Evolutionary conservation across 2,329 filamentous ascomycete species (phyloP).

Genomic region (Colletotrichum australisinense): DNA sequence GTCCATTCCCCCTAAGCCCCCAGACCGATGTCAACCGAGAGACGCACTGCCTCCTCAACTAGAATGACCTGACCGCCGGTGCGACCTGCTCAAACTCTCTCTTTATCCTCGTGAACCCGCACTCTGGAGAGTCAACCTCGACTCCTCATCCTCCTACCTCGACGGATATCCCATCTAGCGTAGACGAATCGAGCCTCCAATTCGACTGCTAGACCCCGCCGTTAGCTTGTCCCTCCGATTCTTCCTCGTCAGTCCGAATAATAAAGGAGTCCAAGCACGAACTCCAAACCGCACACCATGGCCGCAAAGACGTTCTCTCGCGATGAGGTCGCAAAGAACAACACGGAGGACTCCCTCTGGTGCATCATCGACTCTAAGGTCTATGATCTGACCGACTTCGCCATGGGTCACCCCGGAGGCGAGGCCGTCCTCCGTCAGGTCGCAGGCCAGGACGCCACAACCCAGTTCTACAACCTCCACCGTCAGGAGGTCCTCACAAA

Average conservation of each 20-base stretch:
- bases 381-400: constrained; percentile 87
- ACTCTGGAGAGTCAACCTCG: neutral
- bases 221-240: neutral
- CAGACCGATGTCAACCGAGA: constrained; percentile 31
- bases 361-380: constrained; percentile 88
- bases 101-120: neutral
- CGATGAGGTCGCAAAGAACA: constrained; percentile 80
- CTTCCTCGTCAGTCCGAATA: neutral
- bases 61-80: neutral
- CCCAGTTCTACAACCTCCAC: constrained; percentile 92
- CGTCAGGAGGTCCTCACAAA: constrained; percentile 88
- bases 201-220: neutral
- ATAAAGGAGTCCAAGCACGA: neutral
- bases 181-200: neutral
- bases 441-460: constrained; percentile 83
- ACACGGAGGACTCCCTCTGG: constrained; percentile 80
- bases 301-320: constrained; percentile 64
- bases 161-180: neutral
- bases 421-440: constrained; percentile 83
- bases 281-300: constrained; percentile 41
- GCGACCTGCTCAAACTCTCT: neutral
- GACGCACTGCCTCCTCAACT: neutral
- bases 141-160: neutral
- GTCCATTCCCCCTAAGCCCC: constrained; percentile 7
- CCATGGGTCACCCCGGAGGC: constrained; percentile 87